Base-by-base conservation (phyloP, 2,329 filamentous ascomycete species). In the Hypoxylon sp. region DNA sequence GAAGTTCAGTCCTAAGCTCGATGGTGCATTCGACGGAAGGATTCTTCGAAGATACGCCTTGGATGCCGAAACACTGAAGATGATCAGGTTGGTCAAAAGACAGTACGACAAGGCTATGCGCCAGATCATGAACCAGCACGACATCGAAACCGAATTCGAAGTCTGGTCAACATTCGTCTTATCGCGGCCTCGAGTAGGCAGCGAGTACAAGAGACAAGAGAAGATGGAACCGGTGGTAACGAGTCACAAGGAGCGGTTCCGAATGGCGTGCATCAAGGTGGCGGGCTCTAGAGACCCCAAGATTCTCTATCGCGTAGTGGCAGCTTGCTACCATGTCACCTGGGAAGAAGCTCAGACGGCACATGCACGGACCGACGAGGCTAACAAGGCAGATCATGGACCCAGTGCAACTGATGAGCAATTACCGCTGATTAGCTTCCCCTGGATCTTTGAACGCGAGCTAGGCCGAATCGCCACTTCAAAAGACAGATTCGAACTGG, bases 381-480 rank as follows among this genome's bases (percentile, higher is more conserved):
- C 76, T 2, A 77, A 77, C 6, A 15, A 81, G 75, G 15, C 67
- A 73, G 28, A 70, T 72, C n/a, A 71, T 73, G 19, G 6, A 48
- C 20, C 10, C 8, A 48, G 44, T 17, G 78, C 79, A 72, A 78
- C 77, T 10, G 72, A 81, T 1, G 80, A 80, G 7, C 79, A 80
- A 1, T 90, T 93, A 83, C 94, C 95, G 0, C 80, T 98, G 7
- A 95, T 97, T 70, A 95, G 90, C 62, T 98, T 97, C 71, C 94
- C 95, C 0, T 99, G 95, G 95, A 81, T 98, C 1, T 97, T 98
- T 67, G 83, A 88, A 11, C 83, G 85, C 46, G 85, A 93, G 62
- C 81, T 97, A 3, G 89, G 90, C 1, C 83, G 84, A 49, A 88
- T 97, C 70, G 91, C 90, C 1, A 86, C 53, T 15, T 49, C 65